Evolutionary conservation across 2,329 filamentous ascomycete species (phyloP).

Genomic region (Pyrenophora teres): DNA sequence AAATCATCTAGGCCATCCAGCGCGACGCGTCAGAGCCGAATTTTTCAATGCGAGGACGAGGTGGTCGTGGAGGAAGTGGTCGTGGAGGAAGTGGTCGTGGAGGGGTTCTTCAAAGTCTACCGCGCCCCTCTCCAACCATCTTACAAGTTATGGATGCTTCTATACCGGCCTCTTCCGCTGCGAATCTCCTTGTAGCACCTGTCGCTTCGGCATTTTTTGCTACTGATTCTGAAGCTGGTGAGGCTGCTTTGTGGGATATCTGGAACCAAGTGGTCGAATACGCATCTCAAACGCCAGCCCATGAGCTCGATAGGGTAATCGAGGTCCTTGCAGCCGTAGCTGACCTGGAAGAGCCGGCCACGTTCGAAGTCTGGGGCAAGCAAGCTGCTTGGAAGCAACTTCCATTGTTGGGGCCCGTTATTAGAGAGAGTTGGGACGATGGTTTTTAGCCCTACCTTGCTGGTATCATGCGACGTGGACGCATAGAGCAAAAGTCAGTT

Average conservation of each 20-base stretch:
- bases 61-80: too few relatives aligned
- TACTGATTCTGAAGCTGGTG: background rate
- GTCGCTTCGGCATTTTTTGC: background rate
- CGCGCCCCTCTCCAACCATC: background rate
- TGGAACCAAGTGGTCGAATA: slow-evolving; percentile 1
- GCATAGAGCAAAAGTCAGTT: background rate
- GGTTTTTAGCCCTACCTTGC: background rate
- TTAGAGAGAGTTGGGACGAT: background rate
- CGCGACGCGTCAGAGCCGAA: background rate
- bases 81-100: background rate
- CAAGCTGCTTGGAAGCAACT: slow-evolving; percentile 1
- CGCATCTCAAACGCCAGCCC: background rate
- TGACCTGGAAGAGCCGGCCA: background rate
- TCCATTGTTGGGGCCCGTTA: background rate
- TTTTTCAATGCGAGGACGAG: background rate
- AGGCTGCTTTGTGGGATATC: slow-evolving; percentile 2
- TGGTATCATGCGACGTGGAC: background rate
- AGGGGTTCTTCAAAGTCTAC: background rate
- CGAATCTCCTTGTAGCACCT: background rate
- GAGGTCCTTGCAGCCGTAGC: background rate
- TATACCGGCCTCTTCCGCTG: background rate
- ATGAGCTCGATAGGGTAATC: slow-evolving; percentile 1
- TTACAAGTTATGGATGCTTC: background rate
- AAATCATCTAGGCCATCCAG: background rate
- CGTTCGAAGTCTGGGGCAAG: background rate